Conservation (phyloP, 495 filamentous ascomycete species). For the Oleoguttula mirabilis region DNA sequence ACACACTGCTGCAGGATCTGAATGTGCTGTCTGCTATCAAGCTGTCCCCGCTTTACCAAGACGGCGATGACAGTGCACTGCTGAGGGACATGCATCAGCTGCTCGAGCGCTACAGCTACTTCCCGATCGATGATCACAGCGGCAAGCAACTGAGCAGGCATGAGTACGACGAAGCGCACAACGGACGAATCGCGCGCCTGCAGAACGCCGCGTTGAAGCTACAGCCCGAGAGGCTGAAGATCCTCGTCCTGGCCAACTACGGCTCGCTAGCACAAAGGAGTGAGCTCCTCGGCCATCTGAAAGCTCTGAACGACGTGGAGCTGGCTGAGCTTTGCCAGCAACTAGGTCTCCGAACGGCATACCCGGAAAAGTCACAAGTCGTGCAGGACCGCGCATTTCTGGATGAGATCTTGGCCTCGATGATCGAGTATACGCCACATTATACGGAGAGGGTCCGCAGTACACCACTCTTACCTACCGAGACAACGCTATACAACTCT, state of each 20-base stretch:
- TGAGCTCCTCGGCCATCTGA: slow-evolving; percentile 69
- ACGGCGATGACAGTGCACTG: slow-evolving; percentile 54
- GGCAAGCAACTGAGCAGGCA: slow-evolving; percentile 59
- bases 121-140: slow-evolving; percentile 84
- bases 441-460: slow-evolving; percentile 72
- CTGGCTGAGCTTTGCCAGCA: slow-evolving; percentile 53
- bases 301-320: slow-evolving; percentile 59
- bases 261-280: slow-evolving; percentile 67
- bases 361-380: slow-evolving; percentile 58
- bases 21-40: slow-evolving; percentile 74
- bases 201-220: slow-evolving; percentile 71
- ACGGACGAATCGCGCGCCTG: slow-evolving; percentile 58
- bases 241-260: slow-evolving; percentile 86
- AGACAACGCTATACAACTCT: slow-evolving; percentile 67
- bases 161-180: slow-evolving; percentile 71
- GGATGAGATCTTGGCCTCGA: slow-evolving; percentile 63
- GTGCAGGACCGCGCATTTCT: slow-evolving; percentile 53
- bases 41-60: slow-evolving; percentile 65
- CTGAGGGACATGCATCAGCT: slow-evolving; percentile 71
- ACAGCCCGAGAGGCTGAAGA: slow-evolving; percentile 81
- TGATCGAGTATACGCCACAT: slow-evolving; percentile 62
- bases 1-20: slow-evolving; percentile 79
- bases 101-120: slow-evolving; percentile 72
- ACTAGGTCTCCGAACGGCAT: slow-evolving; percentile 66
- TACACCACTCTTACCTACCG: slow-evolving; percentile 63